Base-by-base conservation (phyloP, 768 basidiomycete species). In the Suillus cothurnatus region DNA sequence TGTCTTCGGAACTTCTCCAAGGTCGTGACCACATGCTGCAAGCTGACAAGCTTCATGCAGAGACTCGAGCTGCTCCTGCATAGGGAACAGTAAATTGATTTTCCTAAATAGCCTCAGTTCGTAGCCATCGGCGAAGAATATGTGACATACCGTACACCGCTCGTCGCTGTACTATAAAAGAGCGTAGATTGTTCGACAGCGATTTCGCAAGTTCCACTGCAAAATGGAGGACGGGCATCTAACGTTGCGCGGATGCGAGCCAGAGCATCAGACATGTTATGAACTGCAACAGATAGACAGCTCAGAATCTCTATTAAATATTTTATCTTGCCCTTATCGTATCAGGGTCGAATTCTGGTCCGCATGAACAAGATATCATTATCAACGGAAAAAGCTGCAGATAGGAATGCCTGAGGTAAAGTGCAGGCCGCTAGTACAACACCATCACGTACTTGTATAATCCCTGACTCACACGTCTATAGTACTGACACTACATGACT, bases 1-100 rank as follows among this genome's bases (percentile, higher is more conserved):
- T 56, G 83, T 81, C 67, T 83, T 81, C 6, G 78, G 64, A 0
- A 82, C 77, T 31, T 81, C 77, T 45, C 80, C 63, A 7, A 77
- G 59, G 19, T 75, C 68, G 0, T 64, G 31, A 7, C 82, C 82
- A 61, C 82, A 84, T 0, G 78, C 74, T 6, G 82, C 82, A 0
- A 75, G 79, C 4, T 79, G 68, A 66, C 83, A 83, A 2, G 78
- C 78, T 1, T 69, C 61, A 0, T 73, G 63, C 2, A 84, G 78
- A 12, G 67, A 60, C 23, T 73, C 61, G 5, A 64, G 52, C 43
- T 65, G 50, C n/a, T n/a, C 14, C 32, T 45, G 52, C 21, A 41
- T 64, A 32, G 41, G 55, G 39, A 19, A 59, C 17, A 59, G 19
- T 39, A 59, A 28, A 59, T 59, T 28, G 6, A 59, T 59, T 41